These are phyloP conservation scores for Scenedesmus sp. DNA, from an alignment of 163 green algal genomes.

Conservation along the genomic window DNA sequence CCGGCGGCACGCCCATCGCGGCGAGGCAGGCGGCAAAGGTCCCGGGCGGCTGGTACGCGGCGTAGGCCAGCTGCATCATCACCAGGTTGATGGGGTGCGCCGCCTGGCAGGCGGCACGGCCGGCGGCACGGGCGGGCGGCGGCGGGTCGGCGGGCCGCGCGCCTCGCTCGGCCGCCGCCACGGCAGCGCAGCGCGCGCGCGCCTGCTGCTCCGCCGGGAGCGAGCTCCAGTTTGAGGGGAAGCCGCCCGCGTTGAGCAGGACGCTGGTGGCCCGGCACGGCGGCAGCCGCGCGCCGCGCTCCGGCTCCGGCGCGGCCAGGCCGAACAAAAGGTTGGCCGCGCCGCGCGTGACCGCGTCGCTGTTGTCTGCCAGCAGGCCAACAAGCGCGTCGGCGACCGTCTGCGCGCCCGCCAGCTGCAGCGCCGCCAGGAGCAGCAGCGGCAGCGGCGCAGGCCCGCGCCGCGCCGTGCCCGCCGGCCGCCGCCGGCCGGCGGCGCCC, in stretches of 20 bases:
- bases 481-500: neutral
- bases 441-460: neutral
- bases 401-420: neutral
- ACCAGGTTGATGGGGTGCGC: slow-evolving; percentile 30
- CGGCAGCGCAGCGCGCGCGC: no score
- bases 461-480: no score
- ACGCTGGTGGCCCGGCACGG: neutral
- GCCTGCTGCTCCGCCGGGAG: slow-evolving; percentile 11
- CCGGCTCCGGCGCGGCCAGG: neutral
- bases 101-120: neutral
- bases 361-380: neutral
- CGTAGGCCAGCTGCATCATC: slow-evolving; percentile 23
- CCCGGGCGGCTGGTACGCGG: neutral
- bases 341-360: neutral
- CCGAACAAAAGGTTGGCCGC: neutral
- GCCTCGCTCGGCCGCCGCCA: no score
- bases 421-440: neutral
- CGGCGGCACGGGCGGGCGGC: neutral
- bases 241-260: slow-evolving; percentile 14
- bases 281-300: neutral
- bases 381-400: neutral
- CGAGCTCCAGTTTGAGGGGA: slow-evolving; percentile 8
- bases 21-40: neutral
- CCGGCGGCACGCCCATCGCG: slow-evolving; percentile 1
- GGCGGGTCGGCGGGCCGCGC: no score